Conservation (phyloP, 129 eudicot species). For the Flaveria sonorensis region DNA sequence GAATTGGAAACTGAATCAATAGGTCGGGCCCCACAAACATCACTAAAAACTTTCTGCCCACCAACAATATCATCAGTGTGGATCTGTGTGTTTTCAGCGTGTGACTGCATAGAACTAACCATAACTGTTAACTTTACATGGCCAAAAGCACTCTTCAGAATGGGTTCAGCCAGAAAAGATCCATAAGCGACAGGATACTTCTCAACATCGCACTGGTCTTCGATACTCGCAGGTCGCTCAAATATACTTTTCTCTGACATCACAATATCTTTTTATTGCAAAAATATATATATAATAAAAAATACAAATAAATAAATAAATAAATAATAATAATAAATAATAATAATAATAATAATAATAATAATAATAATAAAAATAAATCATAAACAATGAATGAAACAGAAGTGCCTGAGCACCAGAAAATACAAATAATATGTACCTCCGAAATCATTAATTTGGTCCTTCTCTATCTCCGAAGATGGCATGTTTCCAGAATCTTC, state of each 20-base stretch:
- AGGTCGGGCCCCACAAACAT: constrained; percentile 23
- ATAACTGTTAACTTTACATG: constrained; percentile 35
- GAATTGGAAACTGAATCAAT: constrained; percentile 24
- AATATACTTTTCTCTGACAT: constrained; percentile 30
- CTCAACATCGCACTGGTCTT: constrained; percentile 28
- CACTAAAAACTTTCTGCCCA: constrained; percentile 22
- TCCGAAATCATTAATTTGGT: constrained; percentile 32
- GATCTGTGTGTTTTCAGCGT: constrained; percentile 6
- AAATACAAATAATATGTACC: constrained; percentile 36
- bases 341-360: too few species aligned
- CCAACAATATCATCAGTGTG: constrained; percentile 20
- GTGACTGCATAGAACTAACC: constrained; percentile 25
- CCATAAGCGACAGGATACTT: constrained; percentile 27
- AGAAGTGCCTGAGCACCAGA: constrained; percentile 1
- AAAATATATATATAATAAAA: not conserved
- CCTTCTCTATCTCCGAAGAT: constrained; percentile 32
- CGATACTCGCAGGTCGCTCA: constrained; percentile 33
- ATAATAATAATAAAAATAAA: not conserved
- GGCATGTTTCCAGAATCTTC: constrained; percentile 32
- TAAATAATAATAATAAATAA: too few species aligned
- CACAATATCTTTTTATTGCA: constrained; percentile 32
- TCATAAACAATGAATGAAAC: constrained; percentile 20
- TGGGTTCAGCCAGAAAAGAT: constrained; percentile 35
- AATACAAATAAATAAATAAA: too few species aligned
- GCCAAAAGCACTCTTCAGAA: constrained; percentile 46